A percentile compares a stretch with the other conserved stretches of the same genome.
Evolutionary conservation across 2,329 filamentous ascomycete species (phyloP).

Genomic region (Alternaria solani): DNA sequence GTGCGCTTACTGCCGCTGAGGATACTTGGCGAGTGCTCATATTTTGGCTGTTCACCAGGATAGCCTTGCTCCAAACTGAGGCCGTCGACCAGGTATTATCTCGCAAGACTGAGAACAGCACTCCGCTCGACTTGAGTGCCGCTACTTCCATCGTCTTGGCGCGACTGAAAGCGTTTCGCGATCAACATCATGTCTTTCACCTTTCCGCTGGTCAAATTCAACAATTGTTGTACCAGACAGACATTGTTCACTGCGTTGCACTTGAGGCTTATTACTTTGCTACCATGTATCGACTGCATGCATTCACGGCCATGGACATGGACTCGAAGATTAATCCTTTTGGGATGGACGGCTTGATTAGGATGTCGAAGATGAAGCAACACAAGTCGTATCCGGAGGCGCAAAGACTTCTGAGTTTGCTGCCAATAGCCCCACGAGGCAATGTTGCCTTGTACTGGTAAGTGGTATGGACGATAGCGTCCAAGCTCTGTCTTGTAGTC

Average conservation of each 20-base stretch:
- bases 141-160: slow-evolving; percentile 14
- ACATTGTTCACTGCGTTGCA: slow-evolving; percentile 29
- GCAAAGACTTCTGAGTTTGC: slow-evolving; percentile 24
- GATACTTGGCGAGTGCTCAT: slow-evolving; percentile 33
- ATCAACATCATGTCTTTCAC: slow-evolving; percentile 32
- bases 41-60: slow-evolving; percentile 26
- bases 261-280: slow-evolving; percentile 38
- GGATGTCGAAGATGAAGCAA: slow-evolving; percentile 21
- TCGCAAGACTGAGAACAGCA: slow-evolving; percentile 6
- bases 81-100: slow-evolving; percentile 34
- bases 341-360: slow-evolving; percentile 22
- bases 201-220: slow-evolving; percentile 25
- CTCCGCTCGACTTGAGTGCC: slow-evolving; percentile 13
- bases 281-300: slow-evolving; percentile 31
- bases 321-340: slow-evolving; percentile 30
- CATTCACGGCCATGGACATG: slow-evolving; percentile 24
- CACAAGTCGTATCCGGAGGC: slow-evolving; percentile 29
- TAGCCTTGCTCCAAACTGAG: slow-evolving; percentile 34
- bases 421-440: slow-evolving; percentile 27
- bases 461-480: not conserved
- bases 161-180: slow-evolving; percentile 22
- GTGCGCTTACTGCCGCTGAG: slow-evolving; percentile 31
- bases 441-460: slow-evolving; percentile 35
- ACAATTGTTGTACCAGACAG: slow-evolving; percentile 36
- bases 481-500: not conserved